These are phyloP conservation scores for Rhipidocladum racemiflorum DNA, from an alignment of 176 grass and related monocot species.

Conservation along the genomic window DNA sequence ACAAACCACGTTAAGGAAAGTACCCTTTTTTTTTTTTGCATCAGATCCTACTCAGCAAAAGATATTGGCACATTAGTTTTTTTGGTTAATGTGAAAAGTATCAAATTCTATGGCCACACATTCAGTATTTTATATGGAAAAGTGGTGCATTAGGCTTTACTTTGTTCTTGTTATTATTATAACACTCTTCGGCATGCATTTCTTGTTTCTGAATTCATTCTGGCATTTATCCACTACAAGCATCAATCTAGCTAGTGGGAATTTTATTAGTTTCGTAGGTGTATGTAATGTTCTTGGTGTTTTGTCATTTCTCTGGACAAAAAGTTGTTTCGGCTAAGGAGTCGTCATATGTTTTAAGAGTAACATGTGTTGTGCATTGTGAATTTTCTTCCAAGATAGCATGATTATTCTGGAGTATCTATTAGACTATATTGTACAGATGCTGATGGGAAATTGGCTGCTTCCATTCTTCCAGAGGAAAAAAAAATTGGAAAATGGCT, in stretches of 20 bases:
- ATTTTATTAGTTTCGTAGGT: not conserved
- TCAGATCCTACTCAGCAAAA: conserved; percentile 48
- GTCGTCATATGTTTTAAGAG: not conserved
- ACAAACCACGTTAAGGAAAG: conserved; percentile 34
- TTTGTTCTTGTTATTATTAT: not conserved
- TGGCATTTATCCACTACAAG: not conserved
- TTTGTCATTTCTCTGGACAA: not conserved
- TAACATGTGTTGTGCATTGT: not conserved
- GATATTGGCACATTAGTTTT: not conserved
- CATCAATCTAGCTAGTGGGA: not conserved
- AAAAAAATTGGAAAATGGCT: not conserved
- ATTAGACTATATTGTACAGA: not conserved
- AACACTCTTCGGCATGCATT: not conserved
- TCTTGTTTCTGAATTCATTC: not conserved
- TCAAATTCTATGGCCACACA: not conserved
- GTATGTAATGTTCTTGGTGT: not conserved
- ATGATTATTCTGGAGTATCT: not conserved
- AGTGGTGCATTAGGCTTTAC: not conserved
- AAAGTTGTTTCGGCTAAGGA: not conserved
- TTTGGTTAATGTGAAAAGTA: conserved; percentile 2
- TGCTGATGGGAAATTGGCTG: not conserved
- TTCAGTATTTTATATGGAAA: not conserved
- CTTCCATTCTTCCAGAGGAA: not conserved
- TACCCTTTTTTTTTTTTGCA: conserved; percentile 35
- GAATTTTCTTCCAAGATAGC: not conserved